Base-by-base conservation (phyloP, 768 basidiomycete genomes). In the Pleurotus tuber-regium region DNA sequence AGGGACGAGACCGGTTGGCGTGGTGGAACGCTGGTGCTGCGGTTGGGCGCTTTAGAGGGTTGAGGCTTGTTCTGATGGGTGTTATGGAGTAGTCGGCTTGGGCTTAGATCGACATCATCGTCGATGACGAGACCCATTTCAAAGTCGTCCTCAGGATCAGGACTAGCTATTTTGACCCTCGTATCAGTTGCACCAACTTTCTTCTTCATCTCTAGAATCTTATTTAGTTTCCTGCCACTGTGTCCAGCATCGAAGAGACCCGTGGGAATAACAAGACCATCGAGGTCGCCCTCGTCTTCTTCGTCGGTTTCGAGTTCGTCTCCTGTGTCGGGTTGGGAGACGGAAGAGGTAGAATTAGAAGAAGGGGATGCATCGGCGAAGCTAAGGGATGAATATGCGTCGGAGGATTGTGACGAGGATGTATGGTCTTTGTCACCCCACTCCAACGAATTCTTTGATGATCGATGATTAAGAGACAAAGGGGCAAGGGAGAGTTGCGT, bases 381-480 rank as follows among this genome's bases (percentile, higher is more conserved):
- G 43, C 89, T 86, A 29, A 92, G 77, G 18, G 84, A 79, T 33
- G 90, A 91, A 59, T 89, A 91, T 7, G 87, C 81, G 64, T 92
- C 91, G 19, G 90, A 92, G n/a, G 89, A 92, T 61, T 89, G 87
- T 11, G 89, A 89, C 4, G 89, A 89, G 4, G 79, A 83, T 1
- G 90, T 87, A 39, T 87, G 82, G 60, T 92, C 88, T 63, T 82
- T 88, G 69, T 92, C 89, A 25, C 86, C 75, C 88, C 89, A 92
- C 69, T 91, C 89, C 23, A 92, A 75, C 1, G 90, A 91, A 44
- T 80, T 82, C 71, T 92, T 92, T 51, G 91, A 92, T 7, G 86
- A 78, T 46, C 86, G 83, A 62, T 90, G 87, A 57, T 76, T 81
- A 16, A 90, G 80, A 25, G 87, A 82, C 51, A 85, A 71, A 47